Base-by-base conservation (phyloP, 2,329 filamentous ascomycete genomes). In the Penicillium decumbens region DNA sequence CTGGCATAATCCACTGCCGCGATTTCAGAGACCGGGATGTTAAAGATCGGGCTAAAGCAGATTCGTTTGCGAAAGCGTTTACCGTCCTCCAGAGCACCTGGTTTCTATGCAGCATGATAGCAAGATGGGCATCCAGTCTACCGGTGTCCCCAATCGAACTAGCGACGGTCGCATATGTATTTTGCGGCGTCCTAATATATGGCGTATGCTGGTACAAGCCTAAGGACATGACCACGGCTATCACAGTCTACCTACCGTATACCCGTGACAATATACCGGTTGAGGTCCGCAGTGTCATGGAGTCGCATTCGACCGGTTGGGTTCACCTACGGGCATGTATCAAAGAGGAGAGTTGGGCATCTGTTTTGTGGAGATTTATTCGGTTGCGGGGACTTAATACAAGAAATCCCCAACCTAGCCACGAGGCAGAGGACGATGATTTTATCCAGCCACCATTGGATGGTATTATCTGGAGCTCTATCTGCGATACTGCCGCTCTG, bases 191-290 rank as follows among this genome's bases (percentile, higher is more conserved):
- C 6, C 24, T 47, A 18, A 47, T 47, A 7, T 58, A 58, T 42
- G 7, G n/a, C 23, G 20, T 45, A 8, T 55, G 45, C 54, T 56
- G 53, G 55, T 41, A 53, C 12, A 58, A 56, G 25, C 54, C 51
- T 4, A 58, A 50, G 30, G 55, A 58, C 32, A 58, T 58, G 41
- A 33, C 9, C 24, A 51, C 55, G 2, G 46, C 53, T 7, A 58
- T 58, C 33, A 40, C 43, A n/a, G 41, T 58, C 29, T 33, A 40
- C 29, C 25, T 57, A 1, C 41, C 30, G 12, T 52, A 43, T 3
- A 29, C 52, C 28, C 25, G 43, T 37, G 46, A 43, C 9, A 27
- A 47, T 28, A 51, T 54, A 39, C 41, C 38, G 8, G 6, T n/a
- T 6, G 8, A 41, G 20, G 24, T 49, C 18, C 47, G 29, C 23